Evolutionary conservation across 495 filamentous ascomycete genomes (phyloP).

Genomic region (Penicillium atrosanguineum): DNA sequence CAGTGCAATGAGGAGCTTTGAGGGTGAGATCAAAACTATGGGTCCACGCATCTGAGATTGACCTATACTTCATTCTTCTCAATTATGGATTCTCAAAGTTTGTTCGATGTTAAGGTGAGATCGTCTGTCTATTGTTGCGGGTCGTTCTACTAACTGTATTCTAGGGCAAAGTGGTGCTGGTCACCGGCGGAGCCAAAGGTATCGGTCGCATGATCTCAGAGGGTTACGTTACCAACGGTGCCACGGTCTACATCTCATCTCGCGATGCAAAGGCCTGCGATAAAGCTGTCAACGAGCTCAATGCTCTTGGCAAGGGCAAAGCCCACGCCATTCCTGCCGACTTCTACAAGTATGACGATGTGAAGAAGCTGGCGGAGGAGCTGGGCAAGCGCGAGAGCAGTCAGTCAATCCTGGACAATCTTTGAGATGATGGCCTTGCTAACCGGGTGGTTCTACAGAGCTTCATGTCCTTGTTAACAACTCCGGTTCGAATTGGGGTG

Average conservation of each 20-base stretch:
- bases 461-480: slow-evolving; percentile 81
- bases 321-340: slow-evolving; percentile 66
- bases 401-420: slow-evolving; percentile 25
- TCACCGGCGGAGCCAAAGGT: slow-evolving; percentile 69
- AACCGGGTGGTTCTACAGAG: slow-evolving; percentile 31
- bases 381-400: slow-evolving; percentile 60
- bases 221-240: slow-evolving; percentile 74
- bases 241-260: slow-evolving; percentile 80
- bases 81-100: slow-evolving; percentile 52
- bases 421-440: background rate
- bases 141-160: slow-evolving; percentile 13
- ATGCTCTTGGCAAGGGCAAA: slow-evolving; percentile 59
- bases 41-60: slow-evolving; percentile 2
- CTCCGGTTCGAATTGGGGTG: slow-evolving; percentile 72
- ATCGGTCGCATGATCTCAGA: slow-evolving; percentile 81
- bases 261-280: slow-evolving; percentile 63
- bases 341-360: slow-evolving; percentile 72
- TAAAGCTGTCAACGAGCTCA: slow-evolving; percentile 56
- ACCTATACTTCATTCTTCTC: background rate
- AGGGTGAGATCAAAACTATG: slow-evolving; percentile 10
- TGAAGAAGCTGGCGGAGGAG: slow-evolving; percentile 61
- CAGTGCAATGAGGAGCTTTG: slow-evolving; percentile 13
- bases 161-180: slow-evolving; percentile 71
- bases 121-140: background rate
- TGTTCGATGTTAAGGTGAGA: slow-evolving; percentile 59